A percentile compares a stretch with the other conserved stretches of the same genome.
Evolutionary conservation across 1,284 basidiomycete genomes (phyloP).

Genomic region (Sanguinoderma infundibulare): DNA sequence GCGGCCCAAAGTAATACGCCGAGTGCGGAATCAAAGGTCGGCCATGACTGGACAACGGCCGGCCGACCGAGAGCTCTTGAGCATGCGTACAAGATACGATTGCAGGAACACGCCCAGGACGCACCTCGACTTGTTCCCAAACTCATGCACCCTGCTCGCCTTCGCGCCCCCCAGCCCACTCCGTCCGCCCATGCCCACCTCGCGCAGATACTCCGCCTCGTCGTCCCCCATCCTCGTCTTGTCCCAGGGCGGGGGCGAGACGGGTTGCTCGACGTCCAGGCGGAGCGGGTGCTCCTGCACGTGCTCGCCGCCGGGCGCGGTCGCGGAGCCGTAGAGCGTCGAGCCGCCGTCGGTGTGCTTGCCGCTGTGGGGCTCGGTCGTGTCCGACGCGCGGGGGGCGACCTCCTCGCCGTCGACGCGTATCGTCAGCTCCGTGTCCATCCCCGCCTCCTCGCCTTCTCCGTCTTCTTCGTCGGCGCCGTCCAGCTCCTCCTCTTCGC

Average conservation of each 20-base stretch:
- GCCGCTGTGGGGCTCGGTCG: not conserved
- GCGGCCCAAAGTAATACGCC: constrained; percentile 84
- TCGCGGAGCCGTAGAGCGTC: constrained; percentile 21
- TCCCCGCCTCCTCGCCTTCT: not conserved
- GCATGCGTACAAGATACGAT: not conserved
- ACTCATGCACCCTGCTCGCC: constrained; percentile 27
- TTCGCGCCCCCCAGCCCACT: constrained; percentile 17
- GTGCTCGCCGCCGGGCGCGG: constrained; percentile 10
- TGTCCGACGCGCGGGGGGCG: not conserved
- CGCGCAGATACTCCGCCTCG: not conserved
- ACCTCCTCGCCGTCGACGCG: not conserved
- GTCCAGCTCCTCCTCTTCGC: constrained; percentile 7
- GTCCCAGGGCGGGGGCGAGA: constrained; percentile 67
- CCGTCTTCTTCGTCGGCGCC: not conserved
- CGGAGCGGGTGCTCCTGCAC: constrained; percentile 36
- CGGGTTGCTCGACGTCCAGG: constrained; percentile 42
- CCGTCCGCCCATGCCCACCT: constrained; percentile 8
- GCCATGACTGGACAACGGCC: constrained; percentile 21
- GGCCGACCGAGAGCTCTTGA: not conserved
- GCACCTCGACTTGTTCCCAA: constrained; percentile 20
- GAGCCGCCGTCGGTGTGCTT: constrained; percentile 11
- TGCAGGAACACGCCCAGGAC: not conserved
- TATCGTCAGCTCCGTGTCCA: constrained; percentile 23
- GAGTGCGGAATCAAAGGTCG: constrained; percentile 71
- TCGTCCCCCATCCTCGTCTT: constrained; percentile 8